Evolutionary conservation across 164 flowering plant genomes (phyloP).

Genomic region (Brasenia schreberi): DNA sequence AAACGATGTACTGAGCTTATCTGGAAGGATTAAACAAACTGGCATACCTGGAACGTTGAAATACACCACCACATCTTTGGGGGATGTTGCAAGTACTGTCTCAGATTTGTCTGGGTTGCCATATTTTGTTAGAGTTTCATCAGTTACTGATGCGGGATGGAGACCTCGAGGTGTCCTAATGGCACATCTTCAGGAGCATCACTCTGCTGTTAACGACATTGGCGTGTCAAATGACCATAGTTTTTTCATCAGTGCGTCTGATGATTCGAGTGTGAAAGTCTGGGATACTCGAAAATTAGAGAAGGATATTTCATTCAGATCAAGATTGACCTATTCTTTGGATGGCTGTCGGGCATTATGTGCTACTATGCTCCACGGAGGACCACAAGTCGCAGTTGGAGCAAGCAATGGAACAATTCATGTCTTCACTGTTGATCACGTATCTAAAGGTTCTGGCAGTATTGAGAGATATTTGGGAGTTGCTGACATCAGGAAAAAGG

Average conservation of each 20-base stretch:
- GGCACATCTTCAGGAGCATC: constrained; percentile 97
- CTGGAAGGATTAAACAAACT: constrained; percentile 49
- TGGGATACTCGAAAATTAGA: constrained; percentile 96
- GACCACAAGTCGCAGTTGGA: constrained; percentile 83
- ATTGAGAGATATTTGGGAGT: constrained; percentile 92
- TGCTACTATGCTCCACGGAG: constrained; percentile 60
- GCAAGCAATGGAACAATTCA: constrained; percentile 79
- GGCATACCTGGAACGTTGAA: constrained; percentile 35
- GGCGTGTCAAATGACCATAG: constrained; percentile 79
- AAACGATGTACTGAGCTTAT: constrained; percentile 38
- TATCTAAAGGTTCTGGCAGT: constrained; percentile 75
- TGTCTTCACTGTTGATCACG: constrained; percentile 78
- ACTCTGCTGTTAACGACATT: constrained; percentile 92
- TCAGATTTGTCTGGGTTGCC: constrained; percentile 36
- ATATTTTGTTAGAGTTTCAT: constrained; percentile 41
- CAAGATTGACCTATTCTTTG: constrained; percentile 79
- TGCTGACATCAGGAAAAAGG: constrained; percentile 70
- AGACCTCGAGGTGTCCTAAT: constrained; percentile 95
- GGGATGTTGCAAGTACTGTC: constrained; percentile 36
- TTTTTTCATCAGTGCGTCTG: constrained; percentile 92
- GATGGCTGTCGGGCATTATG: constrained; percentile 88
- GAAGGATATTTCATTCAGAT: constrained; percentile 94
- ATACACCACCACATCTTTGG: constrained; percentile 25
- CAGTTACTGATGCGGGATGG: constrained; percentile 88
- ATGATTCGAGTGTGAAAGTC: constrained; percentile 93